phyloP scores from a whole-genome alignment of 768 basidiomycete genomes.

The Leccinum boreale region DNA sequence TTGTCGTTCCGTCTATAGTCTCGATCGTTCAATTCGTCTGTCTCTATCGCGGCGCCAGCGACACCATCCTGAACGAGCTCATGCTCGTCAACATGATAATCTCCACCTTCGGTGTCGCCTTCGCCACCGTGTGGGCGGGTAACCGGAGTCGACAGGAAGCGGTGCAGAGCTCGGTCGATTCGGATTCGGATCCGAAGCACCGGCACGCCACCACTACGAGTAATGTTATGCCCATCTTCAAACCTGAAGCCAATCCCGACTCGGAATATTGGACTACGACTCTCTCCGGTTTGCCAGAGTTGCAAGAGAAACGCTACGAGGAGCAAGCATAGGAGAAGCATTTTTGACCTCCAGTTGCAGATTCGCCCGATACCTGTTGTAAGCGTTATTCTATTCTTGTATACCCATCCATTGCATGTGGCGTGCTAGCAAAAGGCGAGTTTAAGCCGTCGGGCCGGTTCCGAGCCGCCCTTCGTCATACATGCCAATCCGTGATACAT shows the following conservation, averaged over 20 bases:
- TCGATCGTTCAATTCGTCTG: slow-evolving; percentile 21
- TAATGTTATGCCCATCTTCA: background rate
- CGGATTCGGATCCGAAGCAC: background rate
- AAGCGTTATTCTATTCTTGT: background rate
- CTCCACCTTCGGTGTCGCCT: slow-evolving; percentile 11
- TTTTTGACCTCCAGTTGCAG: background rate
- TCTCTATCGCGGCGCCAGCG: background rate
- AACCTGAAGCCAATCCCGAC: background rate
- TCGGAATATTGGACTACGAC: background rate
- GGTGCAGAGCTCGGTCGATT: background rate
- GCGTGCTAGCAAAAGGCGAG: background rate
- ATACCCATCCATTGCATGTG: background rate
- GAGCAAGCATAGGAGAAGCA: background rate
- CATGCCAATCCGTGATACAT: background rate
- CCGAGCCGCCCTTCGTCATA: background rate
- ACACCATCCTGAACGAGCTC: background rate
- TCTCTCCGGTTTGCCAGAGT: background rate
- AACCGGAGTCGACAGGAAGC: background rate
- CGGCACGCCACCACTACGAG: background rate
- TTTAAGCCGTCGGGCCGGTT: background rate
- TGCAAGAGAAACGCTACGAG: background rate
- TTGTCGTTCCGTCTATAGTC: slow-evolving; percentile 30
- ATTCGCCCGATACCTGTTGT: background rate
- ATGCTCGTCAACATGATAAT: slow-evolving; percentile 8
- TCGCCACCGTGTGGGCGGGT: slow-evolving; percentile 5